Conservation (phyloP, 345 rosid species). For the Brassica juncea region DNA sequence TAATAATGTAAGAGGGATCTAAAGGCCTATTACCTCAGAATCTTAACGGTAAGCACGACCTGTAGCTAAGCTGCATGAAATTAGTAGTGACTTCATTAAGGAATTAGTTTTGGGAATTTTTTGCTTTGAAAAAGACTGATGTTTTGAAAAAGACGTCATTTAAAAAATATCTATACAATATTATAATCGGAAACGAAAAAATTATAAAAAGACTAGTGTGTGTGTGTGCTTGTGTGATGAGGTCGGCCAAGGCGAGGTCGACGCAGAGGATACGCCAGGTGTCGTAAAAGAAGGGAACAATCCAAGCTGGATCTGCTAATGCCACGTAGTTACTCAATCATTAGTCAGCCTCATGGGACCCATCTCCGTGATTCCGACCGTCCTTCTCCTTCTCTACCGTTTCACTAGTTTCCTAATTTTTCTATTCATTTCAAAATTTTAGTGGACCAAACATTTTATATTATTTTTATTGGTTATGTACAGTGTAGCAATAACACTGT, state of each 20-base stretch:
- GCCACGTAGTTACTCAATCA: slow-evolving; percentile 30
- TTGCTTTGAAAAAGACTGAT: background rate
- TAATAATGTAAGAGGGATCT: too few species aligned
- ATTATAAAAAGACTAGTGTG: background rate
- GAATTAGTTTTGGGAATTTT: background rate
- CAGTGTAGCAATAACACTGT: background rate
- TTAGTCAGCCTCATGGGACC: slow-evolving; percentile 14
- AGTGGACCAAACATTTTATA: background rate
- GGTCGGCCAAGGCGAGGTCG: slow-evolving; percentile 35
- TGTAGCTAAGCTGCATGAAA: background rate
- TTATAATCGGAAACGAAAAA: background rate
- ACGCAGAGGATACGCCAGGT: slow-evolving; percentile 21
- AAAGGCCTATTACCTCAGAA: background rate
- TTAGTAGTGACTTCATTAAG: too few species aligned
- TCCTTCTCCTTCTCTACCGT: slow-evolving; percentile 26
- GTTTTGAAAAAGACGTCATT: background rate
- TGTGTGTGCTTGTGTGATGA: background rate
- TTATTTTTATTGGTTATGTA: background rate
- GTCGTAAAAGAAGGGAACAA: slow-evolving; percentile 28
- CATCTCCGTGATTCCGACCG: slow-evolving; percentile 18
- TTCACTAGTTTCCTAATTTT: background rate
- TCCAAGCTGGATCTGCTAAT: slow-evolving; percentile 24
- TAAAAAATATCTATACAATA: background rate
- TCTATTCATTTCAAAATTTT: background rate
- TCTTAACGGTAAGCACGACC: background rate